Conservation (phyloP, 2,329 filamentous ascomycete genomes). For the Chaetomium strumarium region DNA sequence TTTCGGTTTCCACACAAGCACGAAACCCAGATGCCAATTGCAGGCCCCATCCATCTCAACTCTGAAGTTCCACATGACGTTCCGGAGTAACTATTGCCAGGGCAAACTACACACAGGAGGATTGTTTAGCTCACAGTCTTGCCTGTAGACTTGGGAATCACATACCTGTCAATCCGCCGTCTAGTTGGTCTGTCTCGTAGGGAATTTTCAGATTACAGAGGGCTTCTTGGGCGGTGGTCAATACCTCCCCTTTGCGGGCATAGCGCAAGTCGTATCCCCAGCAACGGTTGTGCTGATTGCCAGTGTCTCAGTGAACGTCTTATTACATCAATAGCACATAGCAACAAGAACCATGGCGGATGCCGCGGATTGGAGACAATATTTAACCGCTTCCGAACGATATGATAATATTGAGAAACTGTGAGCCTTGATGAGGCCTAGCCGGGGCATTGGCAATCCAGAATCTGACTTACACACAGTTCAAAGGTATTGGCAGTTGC, state of each 20-base stretch:
- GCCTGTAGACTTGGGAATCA: neutral
- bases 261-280: neutral
- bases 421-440: constrained; percentile 38
- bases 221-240: neutral
- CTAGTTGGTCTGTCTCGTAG: no score
- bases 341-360: constrained; percentile 18
- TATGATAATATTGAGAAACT: constrained; percentile 58
- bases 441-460: neutral
- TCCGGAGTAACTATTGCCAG: no score
- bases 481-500: constrained; percentile 16
- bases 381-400: constrained; percentile 52
- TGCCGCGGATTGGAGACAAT: constrained; percentile 41
- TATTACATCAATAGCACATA: neutral
- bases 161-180: neutral
- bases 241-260: neutral
- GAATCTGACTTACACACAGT: constrained; percentile 11
- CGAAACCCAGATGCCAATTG: no score
- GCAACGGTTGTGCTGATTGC: neutral
- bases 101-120: no score
- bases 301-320: neutral
- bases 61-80: no score
- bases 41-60: no score
- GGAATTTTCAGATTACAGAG: no score
- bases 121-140: no score
- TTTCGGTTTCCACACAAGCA: no score